A percentile compares a stretch with the other conserved stretches of the same genome.
Conservation (phyloP, 345 rosid genomes). For the Moricandia arvensis region DNA sequence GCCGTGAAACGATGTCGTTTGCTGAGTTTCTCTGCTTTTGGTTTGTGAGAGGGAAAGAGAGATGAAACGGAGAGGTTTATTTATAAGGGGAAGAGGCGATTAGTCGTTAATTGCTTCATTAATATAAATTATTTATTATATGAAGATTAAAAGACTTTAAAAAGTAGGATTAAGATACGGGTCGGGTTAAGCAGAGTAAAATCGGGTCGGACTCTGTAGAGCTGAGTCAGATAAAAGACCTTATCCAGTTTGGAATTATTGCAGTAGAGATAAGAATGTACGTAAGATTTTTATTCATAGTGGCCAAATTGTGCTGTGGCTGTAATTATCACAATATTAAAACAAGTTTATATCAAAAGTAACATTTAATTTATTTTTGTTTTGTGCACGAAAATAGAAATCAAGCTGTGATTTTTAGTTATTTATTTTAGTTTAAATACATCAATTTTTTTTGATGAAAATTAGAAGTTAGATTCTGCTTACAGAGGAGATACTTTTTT, state of each 20-base stretch:
- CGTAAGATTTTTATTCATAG: slow-evolving; percentile 3
- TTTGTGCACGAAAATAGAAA: neutral
- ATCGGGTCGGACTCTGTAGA: slow-evolving; percentile 22
- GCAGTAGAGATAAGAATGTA: slow-evolving; percentile 37
- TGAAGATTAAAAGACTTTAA: neutral
- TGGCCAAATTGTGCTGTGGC: slow-evolving; percentile 30
- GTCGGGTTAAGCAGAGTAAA: slow-evolving; percentile 18
- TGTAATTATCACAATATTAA: slow-evolving; percentile 1
- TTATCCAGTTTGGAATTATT: slow-evolving; percentile 32
- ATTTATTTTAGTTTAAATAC: neutral
- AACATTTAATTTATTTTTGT: too few species aligned
- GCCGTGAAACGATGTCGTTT: slow-evolving; percentile 8
- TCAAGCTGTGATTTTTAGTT: neutral
- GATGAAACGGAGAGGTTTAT: slow-evolving; percentile 10
- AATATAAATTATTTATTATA: neutral
- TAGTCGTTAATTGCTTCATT: slow-evolving; percentile 5
- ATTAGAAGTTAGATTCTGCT: slow-evolving; percentile 3
- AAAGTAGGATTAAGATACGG: neutral
- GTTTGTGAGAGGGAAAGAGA: slow-evolving; percentile 8
- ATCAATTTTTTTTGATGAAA: neutral
- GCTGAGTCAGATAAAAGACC: slow-evolving; percentile 33
- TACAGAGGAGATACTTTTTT: neutral
- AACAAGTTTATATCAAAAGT: neutral
- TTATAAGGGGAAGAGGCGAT: slow-evolving; percentile 29
- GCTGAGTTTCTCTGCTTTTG: neutral